These are phyloP conservation scores for Aspergillus sparsus DNA, from an alignment of 495 filamentous ascomycete species.

Conservation along the genomic window DNA sequence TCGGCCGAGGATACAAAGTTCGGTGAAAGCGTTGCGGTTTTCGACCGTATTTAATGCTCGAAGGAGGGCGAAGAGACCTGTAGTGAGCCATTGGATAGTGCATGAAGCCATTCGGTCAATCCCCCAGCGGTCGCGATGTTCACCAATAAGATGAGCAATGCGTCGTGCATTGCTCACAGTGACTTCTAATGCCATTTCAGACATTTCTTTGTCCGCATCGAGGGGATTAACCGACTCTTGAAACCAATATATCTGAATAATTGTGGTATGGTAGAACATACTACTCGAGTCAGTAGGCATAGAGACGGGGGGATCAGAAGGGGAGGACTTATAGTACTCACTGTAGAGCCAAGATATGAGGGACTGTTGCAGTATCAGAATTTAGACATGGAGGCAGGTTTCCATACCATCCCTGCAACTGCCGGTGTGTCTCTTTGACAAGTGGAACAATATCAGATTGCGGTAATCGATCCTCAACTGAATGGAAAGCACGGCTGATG, in stretches of 20 bases:
- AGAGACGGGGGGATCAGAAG: too few species aligned
- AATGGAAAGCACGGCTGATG: slow-evolving; percentile 32
- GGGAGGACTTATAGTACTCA: slow-evolving; percentile 20
- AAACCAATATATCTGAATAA: slow-evolving; percentile 32
- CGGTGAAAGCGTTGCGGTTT: slow-evolving; percentile 33
- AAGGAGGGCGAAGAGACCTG: slow-evolving; percentile 35
- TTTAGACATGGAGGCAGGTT: slow-evolving; percentile 31
- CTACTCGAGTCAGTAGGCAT: slow-evolving; percentile 13
- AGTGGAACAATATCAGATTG: slow-evolving; percentile 20
- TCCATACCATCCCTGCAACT: slow-evolving; percentile 34
- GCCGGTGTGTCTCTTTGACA: slow-evolving; percentile 26
- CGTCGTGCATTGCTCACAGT: slow-evolving; percentile 23
- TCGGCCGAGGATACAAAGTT: slow-evolving; percentile 27
- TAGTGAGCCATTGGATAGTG: slow-evolving; percentile 36
- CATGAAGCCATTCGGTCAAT: slow-evolving; percentile 33
- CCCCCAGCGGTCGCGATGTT: slow-evolving; percentile 32
- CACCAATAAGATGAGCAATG: slow-evolving; percentile 24
- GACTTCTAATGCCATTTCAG: not conserved
- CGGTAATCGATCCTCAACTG: slow-evolving; percentile 22
- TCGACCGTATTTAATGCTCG: slow-evolving; percentile 26
- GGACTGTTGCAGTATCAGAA: slow-evolving; percentile 23
- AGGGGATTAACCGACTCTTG: slow-evolving; percentile 12
- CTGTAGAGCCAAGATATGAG: slow-evolving; percentile 38
- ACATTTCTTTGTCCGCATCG: not conserved
- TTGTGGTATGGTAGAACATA: slow-evolving; percentile 34